Base-by-base conservation (phyloP, 768 basidiomycete species). In the Podaxis sp. region DNA sequence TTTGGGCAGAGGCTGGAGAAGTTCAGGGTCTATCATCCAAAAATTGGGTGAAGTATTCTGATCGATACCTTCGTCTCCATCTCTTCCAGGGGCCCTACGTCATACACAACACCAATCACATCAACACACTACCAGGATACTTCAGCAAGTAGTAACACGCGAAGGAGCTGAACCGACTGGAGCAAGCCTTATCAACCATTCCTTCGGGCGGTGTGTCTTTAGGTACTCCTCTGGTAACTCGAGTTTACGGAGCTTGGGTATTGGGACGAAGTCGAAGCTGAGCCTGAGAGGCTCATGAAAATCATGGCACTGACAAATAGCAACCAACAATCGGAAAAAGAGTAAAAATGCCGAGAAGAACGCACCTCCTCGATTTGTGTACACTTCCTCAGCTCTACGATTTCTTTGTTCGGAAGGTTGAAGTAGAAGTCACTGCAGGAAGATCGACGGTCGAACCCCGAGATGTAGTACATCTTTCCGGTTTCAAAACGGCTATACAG, bases 391-490 rank as follows among this genome's bases (percentile, higher is more conserved):
- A 59, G 5, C 66, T 94, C 93, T n/a, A 99, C 1, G 29, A 80
- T 59, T 78, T 81, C 65, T 69, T 97, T 98, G 65, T 82, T 77
- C 54, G 49, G 7, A 5, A 96, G 75, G 70, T 92, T 94, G 40
- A 84, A 90, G 74, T 96, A 98, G 74, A 96, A 95, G 77, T 94
- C 4, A 37, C 19, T 5, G 7, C 25, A 11, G 15, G 1, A 9
- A 17, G 2, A 9, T 2, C 17, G 7, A 17, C 29, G 27, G 3
- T 6, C 3, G 4, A 52, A 19, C 8, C 40, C 91, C 0, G 93
- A 93, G 61, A 98, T 81, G 69, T 82, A 93, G 72, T 95, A 98
- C 5, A 94, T 94, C 70, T 95, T 95, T 50, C 91, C 91, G 73
- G 96, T 94, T 67, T 95, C 84, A 15, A 99, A 70, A 68, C 85